Base-by-base conservation (phyloP, 441 rosid genomes). In the Sinapis alba region DNA sequence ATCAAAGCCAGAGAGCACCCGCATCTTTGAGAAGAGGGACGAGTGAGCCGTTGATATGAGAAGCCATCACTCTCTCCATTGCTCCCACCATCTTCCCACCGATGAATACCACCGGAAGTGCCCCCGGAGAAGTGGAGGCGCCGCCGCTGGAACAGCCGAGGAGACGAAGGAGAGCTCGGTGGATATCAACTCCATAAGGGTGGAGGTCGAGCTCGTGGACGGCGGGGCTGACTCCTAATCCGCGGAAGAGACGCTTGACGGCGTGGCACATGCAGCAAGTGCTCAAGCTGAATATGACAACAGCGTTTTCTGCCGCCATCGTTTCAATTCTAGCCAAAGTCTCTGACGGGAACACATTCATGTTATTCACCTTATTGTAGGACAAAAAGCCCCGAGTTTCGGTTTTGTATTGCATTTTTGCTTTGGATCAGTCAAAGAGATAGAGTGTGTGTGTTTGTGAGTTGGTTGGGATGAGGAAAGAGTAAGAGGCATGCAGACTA, bases 241-340 rank as follows among this genome's bases (percentile, higher is more conserved):
- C 84, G 57, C 90, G 86, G 69, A 94, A 91, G 73, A 94, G 97
- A 56, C 95, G 92, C 81, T 92, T 90, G 19, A 93, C 88, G 68
- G 90, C 97, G 4, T 95, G 93, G 83, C 98, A 90, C 98, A 94
- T 90, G 86, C 98, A 90, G 71, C 98, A 94, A 0, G 91, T 88
- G 59, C 92, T 90, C 71, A 82, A 62, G 72, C 95, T 88, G 85
- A 92, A 92, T 57, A 94, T 73, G 57, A 94, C 97, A 77, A 90
- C 93, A 0, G 97, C 91, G 19, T 85, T 92, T 63, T 86, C 83
- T 0, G 88, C 69, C 0, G 88, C 97, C 59, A 92, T 71, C 0
- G 76, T 65, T 45, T 77, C 80, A 65, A 77, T 77, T 13, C 24
- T 65, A 12, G 3, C 61, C 1, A 76, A 71, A 21, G 75, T 70